Conservation (phyloP, 257 asterid genomes). For the Primulina huaijiensis region DNA sequence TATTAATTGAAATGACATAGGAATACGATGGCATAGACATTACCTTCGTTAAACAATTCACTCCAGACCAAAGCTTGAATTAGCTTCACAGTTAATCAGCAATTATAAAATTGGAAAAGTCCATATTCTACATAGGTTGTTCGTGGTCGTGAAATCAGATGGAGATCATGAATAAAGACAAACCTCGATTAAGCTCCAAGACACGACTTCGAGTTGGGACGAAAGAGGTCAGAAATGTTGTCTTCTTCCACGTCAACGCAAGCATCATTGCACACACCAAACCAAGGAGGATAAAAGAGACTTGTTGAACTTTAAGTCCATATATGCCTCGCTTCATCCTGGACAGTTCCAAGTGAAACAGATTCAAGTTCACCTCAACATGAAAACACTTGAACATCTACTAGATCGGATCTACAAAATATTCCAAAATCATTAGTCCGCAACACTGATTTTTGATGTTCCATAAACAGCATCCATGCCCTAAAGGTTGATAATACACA, state of each 20-base stretch:
- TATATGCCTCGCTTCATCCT: conserved; percentile 90
- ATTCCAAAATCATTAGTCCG: background rate
- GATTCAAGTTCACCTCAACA: conserved; percentile 36
- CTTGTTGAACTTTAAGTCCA: conserved; percentile 67
- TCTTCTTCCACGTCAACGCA: conserved; percentile 67
- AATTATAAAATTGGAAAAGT: background rate
- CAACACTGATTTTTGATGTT: conserved; percentile 10
- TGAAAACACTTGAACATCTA: conserved; percentile 20
- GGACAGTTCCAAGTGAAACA: conserved; percentile 24
- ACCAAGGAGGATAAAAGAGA: conserved; percentile 77
- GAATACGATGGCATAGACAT: background rate
- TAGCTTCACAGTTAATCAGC: background rate
- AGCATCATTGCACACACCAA: conserved; percentile 65
- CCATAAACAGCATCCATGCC: conserved; percentile 3
- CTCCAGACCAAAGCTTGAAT: background rate
- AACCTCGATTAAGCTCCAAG: conserved; percentile 62
- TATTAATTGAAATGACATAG: background rate
- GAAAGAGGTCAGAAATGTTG: conserved; percentile 57
- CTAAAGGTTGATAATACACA: no score
- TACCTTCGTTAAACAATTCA: background rate
- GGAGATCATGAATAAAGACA: conserved; percentile 23
- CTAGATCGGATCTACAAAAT: background rate
- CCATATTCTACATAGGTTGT: conserved; percentile 3
- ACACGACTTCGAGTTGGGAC: conserved; percentile 42
- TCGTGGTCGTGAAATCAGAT: conserved; percentile 15